Evolutionary conservation across 2,329 filamentous ascomycete genomes (phyloP).

Genomic region (Oidium heveae): DNA sequence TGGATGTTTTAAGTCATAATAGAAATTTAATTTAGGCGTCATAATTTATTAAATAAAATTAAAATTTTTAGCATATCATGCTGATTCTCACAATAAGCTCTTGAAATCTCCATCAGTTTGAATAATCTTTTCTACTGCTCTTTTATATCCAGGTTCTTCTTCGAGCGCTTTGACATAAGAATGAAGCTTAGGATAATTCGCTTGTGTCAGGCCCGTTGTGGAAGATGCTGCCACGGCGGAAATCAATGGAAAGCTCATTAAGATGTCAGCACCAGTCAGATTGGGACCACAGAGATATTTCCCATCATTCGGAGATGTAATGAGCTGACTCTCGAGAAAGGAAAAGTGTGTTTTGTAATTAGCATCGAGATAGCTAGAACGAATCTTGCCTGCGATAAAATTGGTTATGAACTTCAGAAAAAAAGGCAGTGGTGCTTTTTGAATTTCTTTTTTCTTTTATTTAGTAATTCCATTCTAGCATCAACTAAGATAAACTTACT

Average conservation of each 20-base stretch:
- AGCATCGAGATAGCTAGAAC: slow-evolving; percentile 19
- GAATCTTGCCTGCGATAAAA: slow-evolving; percentile 23
- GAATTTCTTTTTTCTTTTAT: slow-evolving; percentile 24
- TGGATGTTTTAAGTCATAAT: too few relatives aligned
- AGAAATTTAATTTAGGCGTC: too few relatives aligned
- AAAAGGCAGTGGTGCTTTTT: slow-evolving; percentile 33
- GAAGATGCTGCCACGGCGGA: slow-evolving; percentile 14
- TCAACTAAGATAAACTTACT: slow-evolving; percentile 15
- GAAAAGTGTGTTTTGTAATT: slow-evolving; percentile 22
- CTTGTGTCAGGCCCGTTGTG: slow-evolving; percentile 14
- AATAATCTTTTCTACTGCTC: slow-evolving; percentile 23
- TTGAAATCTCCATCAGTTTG: slow-evolving; percentile 16
- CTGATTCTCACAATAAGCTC: slow-evolving; percentile 3
- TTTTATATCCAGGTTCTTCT: slow-evolving; percentile 19
- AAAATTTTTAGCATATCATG: background rate
- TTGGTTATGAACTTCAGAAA: slow-evolving; percentile 40
- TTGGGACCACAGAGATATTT: slow-evolving; percentile 23
- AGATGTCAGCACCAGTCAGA: slow-evolving; percentile 25
- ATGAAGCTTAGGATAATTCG: slow-evolving; percentile 20
- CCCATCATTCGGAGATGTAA: slow-evolving; percentile 20
- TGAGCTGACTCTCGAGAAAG: slow-evolving; percentile 25
- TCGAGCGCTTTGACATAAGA: slow-evolving; percentile 21
- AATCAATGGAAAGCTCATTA: slow-evolving; percentile 25
- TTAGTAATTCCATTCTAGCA: background rate
- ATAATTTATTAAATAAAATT: too few relatives aligned